Percentiles rank a stretch among this genome's conserved stretches.
These are phyloP conservation scores for Escallonia rubra DNA, from an alignment of 129 eudicot species.

Conservation along the genomic window DNA sequence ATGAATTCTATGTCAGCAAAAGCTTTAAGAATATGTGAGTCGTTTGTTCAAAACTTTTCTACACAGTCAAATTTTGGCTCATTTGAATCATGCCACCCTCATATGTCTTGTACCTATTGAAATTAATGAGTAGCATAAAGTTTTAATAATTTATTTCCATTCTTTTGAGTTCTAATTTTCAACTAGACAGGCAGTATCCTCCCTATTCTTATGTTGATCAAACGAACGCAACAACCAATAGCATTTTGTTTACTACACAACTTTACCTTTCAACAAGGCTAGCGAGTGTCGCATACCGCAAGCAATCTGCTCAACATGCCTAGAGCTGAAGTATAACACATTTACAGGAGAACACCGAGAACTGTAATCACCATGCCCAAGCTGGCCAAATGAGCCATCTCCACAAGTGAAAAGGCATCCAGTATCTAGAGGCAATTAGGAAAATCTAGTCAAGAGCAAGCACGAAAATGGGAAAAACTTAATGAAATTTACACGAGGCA, in stretches of 20 bases:
- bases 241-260: not conserved
- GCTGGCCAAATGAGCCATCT: conserved; percentile 95
- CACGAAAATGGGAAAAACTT: not conserved
- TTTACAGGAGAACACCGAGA: conserved; percentile 43
- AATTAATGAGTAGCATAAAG: no score
- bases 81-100: no score
- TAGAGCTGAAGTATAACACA: conserved; percentile 43
- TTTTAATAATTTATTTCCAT: no score
- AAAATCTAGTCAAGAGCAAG: conserved; percentile 1
- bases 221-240: not conserved
- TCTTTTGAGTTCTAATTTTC: no score
- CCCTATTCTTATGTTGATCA: no score
- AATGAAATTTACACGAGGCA: not conserved
- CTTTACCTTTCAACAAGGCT: conserved; percentile 63
- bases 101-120: no score
- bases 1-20: no score
- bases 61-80: no score
- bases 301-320: conserved; percentile 61
- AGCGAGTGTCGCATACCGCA: conserved; percentile 95
- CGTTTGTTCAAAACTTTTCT: no score
- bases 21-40: no score
- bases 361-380: conserved; percentile 72
- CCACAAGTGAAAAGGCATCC: conserved; percentile 89
- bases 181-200: no score
- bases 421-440: conserved; percentile 32